These are phyloP conservation scores for Nakaseomyces bracarensis DNA, from an alignment of 1,139 yeast species.

Conservation along the genomic window DNA sequence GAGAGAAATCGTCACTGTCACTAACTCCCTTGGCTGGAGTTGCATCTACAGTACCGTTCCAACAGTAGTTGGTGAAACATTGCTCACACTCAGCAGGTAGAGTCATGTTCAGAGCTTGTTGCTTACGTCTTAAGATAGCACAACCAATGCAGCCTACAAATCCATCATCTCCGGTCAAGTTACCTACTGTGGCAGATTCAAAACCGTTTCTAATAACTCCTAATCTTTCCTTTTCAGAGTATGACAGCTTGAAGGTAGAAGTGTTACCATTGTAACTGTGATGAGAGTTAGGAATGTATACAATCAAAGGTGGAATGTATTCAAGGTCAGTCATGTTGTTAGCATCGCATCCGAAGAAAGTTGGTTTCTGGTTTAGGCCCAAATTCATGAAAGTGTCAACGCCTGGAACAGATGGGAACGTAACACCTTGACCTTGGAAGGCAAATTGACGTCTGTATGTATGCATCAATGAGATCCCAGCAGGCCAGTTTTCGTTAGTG, in stretches of 20 bases:
- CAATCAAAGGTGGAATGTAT: conserved; percentile 58
- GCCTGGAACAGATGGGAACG: conserved; percentile 80
- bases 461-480: conserved; percentile 56
- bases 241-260: conserved; percentile 58
- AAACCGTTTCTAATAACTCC: conserved; percentile 69
- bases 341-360: conserved; percentile 80
- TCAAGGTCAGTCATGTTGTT: conserved; percentile 48
- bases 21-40: conserved; percentile 6
- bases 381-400: conserved; percentile 46
- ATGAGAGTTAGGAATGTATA: conserved; percentile 72
- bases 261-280: conserved; percentile 59
- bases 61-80: conserved; percentile 70
- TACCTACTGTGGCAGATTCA: conserved; percentile 61
- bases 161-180: conserved; percentile 59
- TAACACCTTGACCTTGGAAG: conserved; percentile 49
- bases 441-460: conserved; percentile 64
- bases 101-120: conserved; percentile 55
- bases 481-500: conserved; percentile 58
- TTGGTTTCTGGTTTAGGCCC: conserved; percentile 53
- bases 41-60: conserved; percentile 49
- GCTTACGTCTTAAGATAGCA: conserved; percentile 74
- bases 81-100: conserved; percentile 61
- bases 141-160: conserved; percentile 80
- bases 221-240: conserved; percentile 47
- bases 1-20: background rate